Evolutionary conservation across 2,329 filamentous ascomycete species (phyloP).

Genomic region (Apiospora hydei): DNA sequence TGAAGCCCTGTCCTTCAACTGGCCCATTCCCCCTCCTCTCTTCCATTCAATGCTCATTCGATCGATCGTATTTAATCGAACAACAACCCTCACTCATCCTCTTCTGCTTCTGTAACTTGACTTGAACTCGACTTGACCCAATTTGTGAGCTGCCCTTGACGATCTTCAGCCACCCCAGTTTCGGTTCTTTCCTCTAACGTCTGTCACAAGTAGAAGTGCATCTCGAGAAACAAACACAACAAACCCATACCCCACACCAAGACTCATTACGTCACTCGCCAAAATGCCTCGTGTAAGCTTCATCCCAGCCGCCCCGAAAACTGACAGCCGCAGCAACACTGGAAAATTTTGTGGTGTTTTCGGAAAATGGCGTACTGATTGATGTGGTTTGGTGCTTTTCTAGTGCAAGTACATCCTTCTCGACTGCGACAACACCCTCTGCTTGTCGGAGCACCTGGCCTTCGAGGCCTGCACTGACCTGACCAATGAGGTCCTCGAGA

Average conservation of each 20-base stretch:
- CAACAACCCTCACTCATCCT: not conserved
- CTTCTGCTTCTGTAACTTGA: not conserved
- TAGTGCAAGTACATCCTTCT: constrained; percentile 69
- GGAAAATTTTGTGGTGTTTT: not conserved
- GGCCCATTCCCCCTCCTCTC: not conserved
- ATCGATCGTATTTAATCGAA: constrained; percentile 12
- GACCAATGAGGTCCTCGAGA: constrained; percentile 75
- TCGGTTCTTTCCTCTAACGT: not conserved
- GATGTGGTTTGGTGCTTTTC: not conserved
- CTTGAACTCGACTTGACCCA: constrained; percentile 2
- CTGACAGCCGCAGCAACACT: not conserved
- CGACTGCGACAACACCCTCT: constrained; percentile 77
- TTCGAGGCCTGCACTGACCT: constrained; percentile 80
- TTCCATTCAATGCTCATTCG: not conserved
- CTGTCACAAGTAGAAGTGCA: not conserved
- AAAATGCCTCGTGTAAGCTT: constrained; percentile 45
- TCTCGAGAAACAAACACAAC: not conserved
- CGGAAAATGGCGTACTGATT: not conserved
- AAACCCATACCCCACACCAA: not conserved
- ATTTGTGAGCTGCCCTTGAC: not conserved
- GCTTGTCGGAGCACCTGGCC: constrained; percentile 76
- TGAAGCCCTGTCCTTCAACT: not conserved
- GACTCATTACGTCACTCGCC: constrained; percentile 24
- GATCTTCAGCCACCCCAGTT: not conserved
- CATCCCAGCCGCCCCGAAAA: not conserved